Evolutionary conservation across 2,329 filamentous ascomycete genomes (phyloP).

Genomic region (Esteya vermicola): DNA sequence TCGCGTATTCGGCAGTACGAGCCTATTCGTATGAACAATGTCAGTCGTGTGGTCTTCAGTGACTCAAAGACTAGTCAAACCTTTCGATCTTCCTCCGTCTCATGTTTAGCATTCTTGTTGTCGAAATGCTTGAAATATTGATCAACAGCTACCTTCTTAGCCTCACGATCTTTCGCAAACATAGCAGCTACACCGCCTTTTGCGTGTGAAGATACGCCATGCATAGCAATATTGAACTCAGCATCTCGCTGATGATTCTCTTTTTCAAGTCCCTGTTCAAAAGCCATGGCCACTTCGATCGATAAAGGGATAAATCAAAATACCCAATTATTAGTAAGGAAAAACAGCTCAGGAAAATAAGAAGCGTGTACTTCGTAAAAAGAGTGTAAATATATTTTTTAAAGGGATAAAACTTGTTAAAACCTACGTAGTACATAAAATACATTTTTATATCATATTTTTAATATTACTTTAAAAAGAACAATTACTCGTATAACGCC

Average conservation of each 20-base stretch:
- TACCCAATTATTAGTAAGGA: neutral
- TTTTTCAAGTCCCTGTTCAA: no score
- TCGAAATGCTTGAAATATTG: constrained; percentile 86
- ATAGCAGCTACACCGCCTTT: constrained; percentile 68
- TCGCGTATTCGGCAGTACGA: constrained; percentile 78
- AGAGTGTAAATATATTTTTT: neutral
- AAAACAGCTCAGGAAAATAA: neutral
- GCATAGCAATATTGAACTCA: constrained; percentile 78
- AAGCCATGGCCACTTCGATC: no score
- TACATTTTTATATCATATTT: no score
- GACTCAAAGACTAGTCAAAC: constrained; percentile 24
- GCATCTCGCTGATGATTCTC: constrained; percentile 16
- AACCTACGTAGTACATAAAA: no score
- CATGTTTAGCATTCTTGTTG: constrained; percentile 55
- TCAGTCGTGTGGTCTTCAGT: neutral
- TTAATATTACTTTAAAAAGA: no score
- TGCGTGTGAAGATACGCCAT: constrained; percentile 55
- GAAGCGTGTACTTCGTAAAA: neutral
- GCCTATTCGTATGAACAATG: constrained; percentile 30
- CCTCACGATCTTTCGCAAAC: constrained; percentile 58
- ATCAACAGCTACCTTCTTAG: constrained; percentile 50
- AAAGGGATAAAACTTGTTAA: no score
- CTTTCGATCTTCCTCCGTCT: constrained; percentile 72
- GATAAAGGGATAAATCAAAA: no score
- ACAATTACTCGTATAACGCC: no score